Percentiles rank a stretch among this genome's conserved stretches.
Evolutionary conservation across 164 flowering plant genomes (phyloP).

Genomic region (Nelumbo lutea): DNA sequence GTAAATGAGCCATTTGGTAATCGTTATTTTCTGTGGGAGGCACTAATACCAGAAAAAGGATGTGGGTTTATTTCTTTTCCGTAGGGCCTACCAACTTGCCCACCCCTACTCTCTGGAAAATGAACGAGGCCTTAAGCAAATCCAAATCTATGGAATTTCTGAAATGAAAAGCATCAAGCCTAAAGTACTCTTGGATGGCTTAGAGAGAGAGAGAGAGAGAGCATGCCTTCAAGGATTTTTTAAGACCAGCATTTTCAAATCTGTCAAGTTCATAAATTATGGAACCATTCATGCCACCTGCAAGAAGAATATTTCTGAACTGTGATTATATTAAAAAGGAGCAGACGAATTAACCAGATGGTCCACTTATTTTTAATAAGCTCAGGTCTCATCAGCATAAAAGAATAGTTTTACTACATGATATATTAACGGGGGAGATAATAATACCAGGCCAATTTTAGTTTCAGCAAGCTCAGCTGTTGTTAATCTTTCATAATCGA

Average conservation of each 20-base stretch:
- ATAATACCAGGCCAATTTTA: background rate
- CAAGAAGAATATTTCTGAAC: slow-evolving; percentile 7
- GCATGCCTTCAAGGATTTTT: slow-evolving; percentile 68
- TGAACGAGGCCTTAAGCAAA: too few species aligned
- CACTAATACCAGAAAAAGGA: too few species aligned
- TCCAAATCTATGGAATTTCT: too few species aligned
- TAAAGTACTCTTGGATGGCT: background rate
- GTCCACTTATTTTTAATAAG: background rate
- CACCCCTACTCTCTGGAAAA: too few species aligned
- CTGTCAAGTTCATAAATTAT: slow-evolving; percentile 81
- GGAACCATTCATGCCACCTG: slow-evolving; percentile 99
- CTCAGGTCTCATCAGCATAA: background rate
- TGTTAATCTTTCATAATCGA: background rate
- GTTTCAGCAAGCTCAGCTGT: background rate
- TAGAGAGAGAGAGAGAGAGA: slow-evolving; percentile 13
- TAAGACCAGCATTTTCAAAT: slow-evolving; percentile 81
- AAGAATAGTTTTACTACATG: background rate
- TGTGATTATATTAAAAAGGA: background rate
- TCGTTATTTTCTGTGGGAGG: too few species aligned
- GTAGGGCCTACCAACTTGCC: too few species aligned
- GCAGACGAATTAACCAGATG: background rate
- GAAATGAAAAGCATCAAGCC: too few species aligned
- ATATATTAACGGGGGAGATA: background rate
- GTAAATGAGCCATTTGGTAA: too few species aligned
- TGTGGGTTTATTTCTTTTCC: too few species aligned